A percentile compares a stretch with the other conserved stretches of the same genome.
Conservation (phyloP, 768 basidiomycete species). For the Pleurotus cornucopiae region DNA sequence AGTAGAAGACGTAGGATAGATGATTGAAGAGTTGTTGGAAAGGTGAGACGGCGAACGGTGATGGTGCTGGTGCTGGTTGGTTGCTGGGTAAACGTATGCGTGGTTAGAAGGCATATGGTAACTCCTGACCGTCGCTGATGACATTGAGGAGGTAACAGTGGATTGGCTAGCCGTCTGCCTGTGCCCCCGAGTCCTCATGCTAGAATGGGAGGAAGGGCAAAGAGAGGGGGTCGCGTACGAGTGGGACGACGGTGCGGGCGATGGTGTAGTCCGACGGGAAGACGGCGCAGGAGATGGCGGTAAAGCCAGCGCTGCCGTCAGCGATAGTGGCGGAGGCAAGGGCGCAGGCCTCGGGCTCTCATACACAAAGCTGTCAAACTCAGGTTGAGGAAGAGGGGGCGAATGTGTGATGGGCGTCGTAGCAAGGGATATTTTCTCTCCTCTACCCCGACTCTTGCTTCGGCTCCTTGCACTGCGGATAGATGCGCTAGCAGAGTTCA, state of each 20-base stretch:
- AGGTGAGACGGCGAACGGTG: too few relatives aligned
- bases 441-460: neutral
- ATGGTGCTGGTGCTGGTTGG: too few relatives aligned
- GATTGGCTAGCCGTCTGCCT: slow-evolving; percentile 3
- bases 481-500: neutral
- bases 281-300: neutral
- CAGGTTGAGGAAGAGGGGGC: slow-evolving; percentile 1
- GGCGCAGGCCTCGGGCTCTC: slow-evolving; percentile 4
- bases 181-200: neutral
- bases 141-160: neutral
- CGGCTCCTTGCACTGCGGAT: slow-evolving; percentile 1
- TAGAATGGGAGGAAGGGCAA: neutral
- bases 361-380: neutral
- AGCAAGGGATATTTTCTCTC: too few relatives aligned
- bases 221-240: neutral
- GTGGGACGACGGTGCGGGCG: neutral
- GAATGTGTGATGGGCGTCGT: neutral
- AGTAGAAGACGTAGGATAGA: too few relatives aligned
- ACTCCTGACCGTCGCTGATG: neutral
- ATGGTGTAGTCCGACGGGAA: neutral
- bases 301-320: neutral
- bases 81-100: neutral
- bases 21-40: too few relatives aligned
- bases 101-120: slow-evolving; percentile 6
- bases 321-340: neutral